Evolutionary conservation across 1,139 yeast species (phyloP).

Genomic region (Protomyces lactucae-debilis): DNA sequence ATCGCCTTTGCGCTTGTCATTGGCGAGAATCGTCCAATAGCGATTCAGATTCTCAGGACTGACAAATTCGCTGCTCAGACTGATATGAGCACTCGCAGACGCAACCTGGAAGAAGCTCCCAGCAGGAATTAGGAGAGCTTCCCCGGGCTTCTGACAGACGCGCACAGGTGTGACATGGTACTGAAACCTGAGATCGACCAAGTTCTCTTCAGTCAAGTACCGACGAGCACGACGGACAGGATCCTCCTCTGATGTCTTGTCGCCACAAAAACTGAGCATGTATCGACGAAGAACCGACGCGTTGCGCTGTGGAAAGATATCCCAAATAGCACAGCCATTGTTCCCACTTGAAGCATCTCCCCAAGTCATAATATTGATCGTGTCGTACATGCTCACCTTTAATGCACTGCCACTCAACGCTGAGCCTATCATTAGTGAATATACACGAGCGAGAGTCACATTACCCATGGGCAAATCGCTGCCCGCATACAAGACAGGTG

Average conservation of each 20-base stretch:
- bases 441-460: neutral
- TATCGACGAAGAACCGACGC: slow-evolving; percentile 28
- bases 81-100: slow-evolving; percentile 30
- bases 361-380: slow-evolving; percentile 30
- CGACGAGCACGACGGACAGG: slow-evolving; percentile 31
- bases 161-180: slow-evolving; percentile 29
- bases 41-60: slow-evolving; percentile 32
- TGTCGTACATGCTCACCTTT: slow-evolving; percentile 32
- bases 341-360: neutral
- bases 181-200: slow-evolving; percentile 24
- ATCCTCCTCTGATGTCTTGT: slow-evolving; percentile 26
- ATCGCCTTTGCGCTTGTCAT: neutral
- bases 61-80: slow-evolving; percentile 31
- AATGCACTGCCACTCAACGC: neutral
- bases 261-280: slow-evolving; percentile 1
- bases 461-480: neutral
- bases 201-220: slow-evolving; percentile 29
- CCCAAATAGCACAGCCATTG: slow-evolving; percentile 31
- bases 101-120: slow-evolving; percentile 33
- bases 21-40: neutral
- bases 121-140: slow-evolving; percentile 33
- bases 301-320: slow-evolving; percentile 30
- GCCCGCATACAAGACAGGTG: neutral
- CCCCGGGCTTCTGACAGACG: slow-evolving; percentile 32
- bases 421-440: neutral